Base-by-base conservation (phyloP, 2,329 filamentous ascomycete genomes). In the Neoascochyta sp. region DNA sequence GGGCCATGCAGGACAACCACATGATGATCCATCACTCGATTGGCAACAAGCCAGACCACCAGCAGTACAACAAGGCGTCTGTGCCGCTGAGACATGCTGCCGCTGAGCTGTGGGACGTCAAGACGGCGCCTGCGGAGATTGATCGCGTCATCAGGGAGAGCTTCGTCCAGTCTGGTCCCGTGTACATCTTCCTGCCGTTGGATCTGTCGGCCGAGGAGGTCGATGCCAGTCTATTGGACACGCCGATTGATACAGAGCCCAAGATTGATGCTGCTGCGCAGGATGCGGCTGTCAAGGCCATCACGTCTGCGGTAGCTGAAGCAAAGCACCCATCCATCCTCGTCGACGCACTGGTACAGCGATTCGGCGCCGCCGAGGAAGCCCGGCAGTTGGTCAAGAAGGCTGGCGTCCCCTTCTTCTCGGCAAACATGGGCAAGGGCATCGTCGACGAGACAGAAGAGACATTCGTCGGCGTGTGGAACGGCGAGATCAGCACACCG, bases 11-110 rank as follows among this genome's bases (percentile, higher is more conserved):
- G 43, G 43, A 58, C 16, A 54, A 57, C 5, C 49, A 56, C 16
- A 60, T 67, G 60, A 66, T 68, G 65, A 69, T 69, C 23, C 66
- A 69, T 33, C 66, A 69, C 41, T 64, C 62, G 7, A 66, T 69
- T 39, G 66, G 61, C 3, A 44, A 52, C 6, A 51, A 51, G n/a
- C 65, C 65, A 0, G 59, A 69, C 36, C 66, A 69, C 19, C 53
- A 60, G 34, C 35, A 49, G n/a, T 68, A 67, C 44, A 65, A 62
- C 34, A 59, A 59, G 16, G 63, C 64, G 12, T 63, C 62, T 3
- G 52, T 45, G 15, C 52, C 48, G 2, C 52, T 66, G 25, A 49
- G 66, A 4, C 55, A 53, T 23, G 61, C 64, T 0, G 65, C 62
- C 15, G 66, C 66, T 1, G 57, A 66, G 34, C 45, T 68, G 4